Base-by-base conservation (phyloP, 768 basidiomycete species). In the Termitomyces sp. region DNA sequence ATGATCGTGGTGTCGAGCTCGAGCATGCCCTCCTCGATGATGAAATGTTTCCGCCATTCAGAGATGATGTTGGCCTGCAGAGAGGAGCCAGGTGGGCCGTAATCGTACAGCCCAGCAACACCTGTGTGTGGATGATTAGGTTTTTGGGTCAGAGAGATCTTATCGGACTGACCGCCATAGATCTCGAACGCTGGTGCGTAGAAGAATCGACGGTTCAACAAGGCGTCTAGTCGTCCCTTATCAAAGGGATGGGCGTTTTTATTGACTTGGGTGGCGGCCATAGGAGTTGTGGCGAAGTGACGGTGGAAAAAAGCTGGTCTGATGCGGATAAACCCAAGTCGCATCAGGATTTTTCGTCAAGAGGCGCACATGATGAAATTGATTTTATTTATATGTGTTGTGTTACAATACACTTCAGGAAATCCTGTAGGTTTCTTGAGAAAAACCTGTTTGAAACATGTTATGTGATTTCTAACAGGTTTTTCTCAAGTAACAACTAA, bases 161-260 rank as follows among this genome's bases (percentile, higher is more conserved):
- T 56, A 56, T 56, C 54, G 25, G 15, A 76, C 85, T 62, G 59
- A 94, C 96, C 97, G 56, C 96, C 94, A 65, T 98, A 98, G 75
- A 99, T 98, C 73, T 98, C 97, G 64, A 98, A 99, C 5, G 97
- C 92, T 22, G 96, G 96, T 3, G 96, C 92, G 68, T 91, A 98
- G 78, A 98, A 99, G 78, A 99, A 99, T 46, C 97, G 79, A 53
- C 90, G 84, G 65, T 86, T 89, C 52, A 98, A 80, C 44, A 96
- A 72, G 22, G 86, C 86, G 64, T 98, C 97, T 31, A 98, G 80
- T 22, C 86, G 81, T 20, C 75, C 59, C 73, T 95, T 96, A 70
- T 95, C 91, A 67, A 99, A 99, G 2, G 85, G 67, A 66, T 94
- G 92, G 0, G 84, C 88, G 2, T 81, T 82, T 74, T 89, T 96